phyloP scores from a whole-genome alignment of 192 early-diverging fungal species.

The Linnemannia schmuckeri region DNA sequence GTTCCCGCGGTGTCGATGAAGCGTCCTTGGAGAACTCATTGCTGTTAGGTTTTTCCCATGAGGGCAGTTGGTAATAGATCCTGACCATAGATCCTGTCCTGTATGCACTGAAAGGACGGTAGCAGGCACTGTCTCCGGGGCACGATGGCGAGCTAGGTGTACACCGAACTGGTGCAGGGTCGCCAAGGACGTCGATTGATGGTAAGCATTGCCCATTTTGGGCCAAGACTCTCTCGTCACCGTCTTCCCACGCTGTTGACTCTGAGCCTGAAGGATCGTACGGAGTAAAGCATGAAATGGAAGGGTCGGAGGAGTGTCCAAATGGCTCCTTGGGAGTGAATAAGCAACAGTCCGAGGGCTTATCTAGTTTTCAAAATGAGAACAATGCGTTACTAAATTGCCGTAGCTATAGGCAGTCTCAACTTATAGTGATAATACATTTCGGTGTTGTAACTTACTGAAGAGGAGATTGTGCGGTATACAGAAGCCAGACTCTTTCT shows the following conservation, averaged over 20 bases:
- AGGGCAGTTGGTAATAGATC: conserved; percentile 62
- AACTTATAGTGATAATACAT: background rate
- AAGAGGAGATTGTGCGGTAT: conserved; percentile 37
- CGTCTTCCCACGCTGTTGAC: conserved; percentile 7
- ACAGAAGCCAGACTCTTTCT: conserved; percentile 50
- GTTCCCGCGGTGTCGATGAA: conserved; percentile 19
- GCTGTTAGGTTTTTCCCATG: conserved; percentile 32
- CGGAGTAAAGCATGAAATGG: conserved; percentile 66
- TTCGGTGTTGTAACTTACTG: conserved; percentile 10
- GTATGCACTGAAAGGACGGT: conserved; percentile 69
- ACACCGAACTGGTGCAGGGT: conserved; percentile 54
- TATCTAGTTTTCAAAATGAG: conserved; percentile 6
- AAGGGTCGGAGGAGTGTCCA: conserved; percentile 60
- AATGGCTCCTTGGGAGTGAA: conserved; percentile 66
- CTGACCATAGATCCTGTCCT: conserved; percentile 63
- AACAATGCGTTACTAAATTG: background rate
- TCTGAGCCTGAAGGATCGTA: conserved; percentile 14
- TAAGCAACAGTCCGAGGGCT: conserved; percentile 67
- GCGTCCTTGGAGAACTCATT: background rate
- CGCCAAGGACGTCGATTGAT: conserved; percentile 55
- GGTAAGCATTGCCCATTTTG: conserved; percentile 50
- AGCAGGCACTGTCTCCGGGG: conserved; percentile 47
- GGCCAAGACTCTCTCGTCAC: conserved; percentile 22
- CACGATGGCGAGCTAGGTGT: conserved; percentile 38
- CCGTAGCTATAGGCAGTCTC: no score